These are phyloP conservation scores for Yamadazyma sp. DNA, from an alignment of 1,139 yeast genomes.

Conservation along the genomic window DNA sequence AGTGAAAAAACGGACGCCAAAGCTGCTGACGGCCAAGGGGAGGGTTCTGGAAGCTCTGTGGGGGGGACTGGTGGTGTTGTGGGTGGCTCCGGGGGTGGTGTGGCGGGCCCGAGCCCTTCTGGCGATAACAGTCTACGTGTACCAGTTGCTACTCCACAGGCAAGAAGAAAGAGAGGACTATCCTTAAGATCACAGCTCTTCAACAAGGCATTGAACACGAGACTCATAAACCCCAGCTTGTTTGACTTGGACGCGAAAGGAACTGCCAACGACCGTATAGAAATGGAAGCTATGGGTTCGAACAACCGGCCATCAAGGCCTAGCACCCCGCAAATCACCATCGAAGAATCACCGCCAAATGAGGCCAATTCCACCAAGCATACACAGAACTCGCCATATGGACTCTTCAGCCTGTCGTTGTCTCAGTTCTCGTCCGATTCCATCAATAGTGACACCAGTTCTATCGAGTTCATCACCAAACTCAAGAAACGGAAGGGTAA, in stretches of 20 bases:
- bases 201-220: conserved; percentile 43
- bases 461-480: conserved; percentile 22
- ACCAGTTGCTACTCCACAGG: conserved; percentile 22
- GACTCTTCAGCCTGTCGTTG: conserved; percentile 19
- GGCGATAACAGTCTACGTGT: conserved; percentile 3
- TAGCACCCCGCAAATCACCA: conserved; percentile 17
- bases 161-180: conserved; percentile 64
- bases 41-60: no score
- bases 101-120: no score
- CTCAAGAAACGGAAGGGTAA: conserved; percentile 13
- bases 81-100: not conserved
- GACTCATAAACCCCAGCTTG: conserved; percentile 12
- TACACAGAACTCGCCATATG: conserved; percentile 15
- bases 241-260: conserved; percentile 7
- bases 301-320: not conserved
- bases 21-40: no score
- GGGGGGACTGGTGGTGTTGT: no score
- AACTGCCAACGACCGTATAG: not conserved
- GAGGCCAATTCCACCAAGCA: no score
- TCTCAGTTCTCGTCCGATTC: conserved; percentile 29
- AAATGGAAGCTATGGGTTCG: not conserved
- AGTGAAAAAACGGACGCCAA: no score
- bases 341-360: conserved; percentile 6
- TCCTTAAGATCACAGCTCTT: conserved; percentile 74
- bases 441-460: conserved; percentile 19